Base-by-base conservation (phyloP, 306 rosid species). In the Vigna hirtella region DNA sequence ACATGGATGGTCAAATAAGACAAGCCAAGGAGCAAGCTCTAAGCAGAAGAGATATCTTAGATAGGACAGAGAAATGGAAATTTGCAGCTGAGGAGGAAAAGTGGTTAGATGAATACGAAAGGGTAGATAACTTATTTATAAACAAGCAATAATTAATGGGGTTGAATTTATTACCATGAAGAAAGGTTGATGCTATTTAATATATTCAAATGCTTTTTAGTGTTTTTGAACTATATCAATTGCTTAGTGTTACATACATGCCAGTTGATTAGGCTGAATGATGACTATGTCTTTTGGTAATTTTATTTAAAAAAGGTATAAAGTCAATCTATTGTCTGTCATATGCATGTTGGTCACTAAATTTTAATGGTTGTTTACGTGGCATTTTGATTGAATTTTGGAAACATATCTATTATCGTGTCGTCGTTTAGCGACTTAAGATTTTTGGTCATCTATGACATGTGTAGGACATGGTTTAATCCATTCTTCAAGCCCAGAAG, bases 31-130 rank as follows among this genome's bases (percentile, higher is more conserved):
- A 90, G 77, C 92, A 89, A 83, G 97, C 98, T 78, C 77, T 84
- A 53, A 92, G 98, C 82, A 85, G 97, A 83, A 90, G 88, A 83
- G 98, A 94, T 77, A 94, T 94, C 78, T 78, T 94, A 89, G 98
- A 94, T 74, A 92, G 83, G 87, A 89, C 88, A 71, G 96, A 90
- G 82, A 94, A 92, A 81, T 92, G 97, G 95, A 90, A 84, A 78
- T 84, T 89, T 69, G 91, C 97, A 13, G 89, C 84, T 49, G 93
- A 92, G 85, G 97, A 94, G 90, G 98, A 94, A 81, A 94, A 89
- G 76, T 94, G 98, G 98, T 88, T 94, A 68, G 96, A 90, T 73
- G 97, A 92, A 77, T 94, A 92, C 64, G 98, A 94, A 90, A 94
- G 87, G 97, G 98, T 94, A 87, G 50, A 71, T 9, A 16, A 8